phyloP scores from a whole-genome alignment of 2,329 filamentous ascomycete genomes.

The Colletotrichum gigasporum region DNA sequence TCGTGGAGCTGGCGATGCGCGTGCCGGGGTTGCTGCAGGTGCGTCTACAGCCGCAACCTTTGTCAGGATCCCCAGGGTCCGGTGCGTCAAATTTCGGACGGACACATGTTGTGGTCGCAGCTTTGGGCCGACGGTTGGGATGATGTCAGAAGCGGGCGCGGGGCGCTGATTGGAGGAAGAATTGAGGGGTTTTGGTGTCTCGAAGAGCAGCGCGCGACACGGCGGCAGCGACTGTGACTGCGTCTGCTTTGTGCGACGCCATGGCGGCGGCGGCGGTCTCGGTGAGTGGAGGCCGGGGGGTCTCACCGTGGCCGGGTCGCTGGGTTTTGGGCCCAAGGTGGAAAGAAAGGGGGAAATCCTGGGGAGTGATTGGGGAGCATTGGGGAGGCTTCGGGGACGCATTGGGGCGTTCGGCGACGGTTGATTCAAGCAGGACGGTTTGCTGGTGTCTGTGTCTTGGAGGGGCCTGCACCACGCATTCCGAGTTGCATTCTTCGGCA shows the following conservation, averaged over 20 bases:
- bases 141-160: conserved; percentile 31
- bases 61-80: background rate
- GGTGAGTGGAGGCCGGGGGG: background rate
- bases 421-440: background rate
- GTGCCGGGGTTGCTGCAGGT: background rate
- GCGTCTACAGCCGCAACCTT: background rate
- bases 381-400: conserved; percentile 7
- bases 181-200: conserved; percentile 29
- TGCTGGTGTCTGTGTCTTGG: background rate
- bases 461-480: background rate
- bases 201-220: background rate
- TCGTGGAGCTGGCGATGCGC: background rate
- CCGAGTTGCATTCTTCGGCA: conserved; percentile 4
- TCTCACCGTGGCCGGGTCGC: background rate
- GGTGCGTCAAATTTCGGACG: conserved; percentile 20
- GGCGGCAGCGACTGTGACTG: background rate
- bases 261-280: background rate
- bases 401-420: background rate
- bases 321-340: background rate
- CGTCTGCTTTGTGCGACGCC: background rate
- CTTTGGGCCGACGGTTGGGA: conserved; percentile 27
- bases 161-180: conserved; percentile 31
- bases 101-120: conserved; percentile 5
- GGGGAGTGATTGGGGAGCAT: conserved; percentile 9
- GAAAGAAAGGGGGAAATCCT: background rate